Base-by-base conservation (phyloP, 179 eudicot genomes). In the Patellifolia procumbens region DNA sequence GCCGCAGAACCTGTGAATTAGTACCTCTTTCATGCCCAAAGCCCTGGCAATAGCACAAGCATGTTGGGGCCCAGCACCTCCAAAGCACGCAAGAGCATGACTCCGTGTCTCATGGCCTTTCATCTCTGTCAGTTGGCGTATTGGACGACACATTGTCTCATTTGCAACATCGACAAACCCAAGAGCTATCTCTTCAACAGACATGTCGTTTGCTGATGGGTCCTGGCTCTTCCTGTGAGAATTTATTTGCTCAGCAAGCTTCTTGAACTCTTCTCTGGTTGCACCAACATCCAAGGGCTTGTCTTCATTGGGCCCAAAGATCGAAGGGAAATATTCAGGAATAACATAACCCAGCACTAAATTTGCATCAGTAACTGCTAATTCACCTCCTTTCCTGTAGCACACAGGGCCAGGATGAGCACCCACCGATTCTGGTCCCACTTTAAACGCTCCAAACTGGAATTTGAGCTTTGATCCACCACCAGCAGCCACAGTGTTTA, bases 351-450 rank as follows among this genome's bases (percentile, higher is more conserved):
- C 98, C 64, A 95, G 74, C 37, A 95, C 80, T 80, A 95, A 87
- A 78, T 95, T 95, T 78, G 98, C 98, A 85, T 95, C 98, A 0
- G 99, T 95, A 72, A 95, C 97, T 37, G 99, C 92, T 76, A 95
- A 81, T 78, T 95, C 94, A 59, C 99, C 99, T 52, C 98, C 97
- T 86, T 95, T 95, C 39, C 99, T 82, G 79, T 95, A 95, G 81
- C 99, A 95, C 35, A 95, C 99, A 3, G 99, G 99, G 9, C 99
- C 99, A 0, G 99, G 99, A 77, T 95, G 99, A 51, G 99, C 99
- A 75, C 96, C 97, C 55, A 95, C 99, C 34, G 99, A 95, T 79
- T 95, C 98, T 7, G 99, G 99, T 26, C 99, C 99, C 62, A 91
- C 99, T 76, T 91, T 88, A 79, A 95, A 93, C 80, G 99, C 89